Conservation (phyloP, 73 alveolate species). For the Tetrahymena thermophila region DNA sequence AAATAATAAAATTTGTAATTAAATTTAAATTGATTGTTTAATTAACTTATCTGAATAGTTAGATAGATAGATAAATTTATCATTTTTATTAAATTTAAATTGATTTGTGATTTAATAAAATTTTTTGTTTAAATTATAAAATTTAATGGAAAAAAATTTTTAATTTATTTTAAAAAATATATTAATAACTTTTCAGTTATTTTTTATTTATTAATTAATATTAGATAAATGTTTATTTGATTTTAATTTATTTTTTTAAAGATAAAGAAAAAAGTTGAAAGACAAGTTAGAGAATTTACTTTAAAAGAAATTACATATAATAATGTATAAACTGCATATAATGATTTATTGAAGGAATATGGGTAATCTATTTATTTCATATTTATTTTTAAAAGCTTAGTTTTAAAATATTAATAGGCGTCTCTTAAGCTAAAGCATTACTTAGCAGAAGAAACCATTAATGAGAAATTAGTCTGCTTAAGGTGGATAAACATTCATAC, state of each 20-base stretch:
- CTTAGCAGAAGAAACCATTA: neutral
- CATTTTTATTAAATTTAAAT: no score
- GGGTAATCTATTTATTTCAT: neutral
- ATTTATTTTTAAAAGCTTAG: neutral
- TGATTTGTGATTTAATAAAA: no score
- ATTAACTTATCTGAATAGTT: no score
- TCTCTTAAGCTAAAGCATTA: neutral
- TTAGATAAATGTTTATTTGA: no score
- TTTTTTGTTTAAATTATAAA: no score
- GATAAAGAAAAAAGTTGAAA: neutral
- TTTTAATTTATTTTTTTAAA: neutral
- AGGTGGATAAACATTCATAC: neutral
- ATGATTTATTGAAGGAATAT: neutral
- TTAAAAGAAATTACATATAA: neutral
- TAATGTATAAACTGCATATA: neutral
- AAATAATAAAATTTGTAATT: no score
- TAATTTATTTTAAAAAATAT: no score
- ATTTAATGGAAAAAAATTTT: no score
- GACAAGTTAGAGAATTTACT: neutral
- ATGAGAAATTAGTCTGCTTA: neutral
- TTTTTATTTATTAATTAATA: no score
- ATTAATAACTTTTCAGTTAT: no score
- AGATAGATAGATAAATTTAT: no score
- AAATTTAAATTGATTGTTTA: no score
- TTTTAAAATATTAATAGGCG: neutral